Evolutionary conservation across 495 filamentous ascomycete genomes (phyloP).

Genomic region (Bacidia rubella): DNA sequence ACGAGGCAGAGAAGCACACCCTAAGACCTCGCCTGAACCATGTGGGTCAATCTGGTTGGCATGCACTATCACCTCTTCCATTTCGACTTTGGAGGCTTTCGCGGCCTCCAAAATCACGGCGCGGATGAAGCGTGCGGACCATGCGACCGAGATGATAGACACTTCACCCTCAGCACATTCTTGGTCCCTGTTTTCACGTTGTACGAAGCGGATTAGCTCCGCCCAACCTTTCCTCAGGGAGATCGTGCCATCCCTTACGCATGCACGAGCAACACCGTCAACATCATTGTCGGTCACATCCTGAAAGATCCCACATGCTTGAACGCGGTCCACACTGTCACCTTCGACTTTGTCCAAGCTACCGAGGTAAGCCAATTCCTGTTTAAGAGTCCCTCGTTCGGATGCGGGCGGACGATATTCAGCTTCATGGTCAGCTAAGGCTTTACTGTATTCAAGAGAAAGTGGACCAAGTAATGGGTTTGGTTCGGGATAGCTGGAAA

Average conservation of each 20-base stretch:
- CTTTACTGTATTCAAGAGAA: not conserved
- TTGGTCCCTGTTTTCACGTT: not conserved
- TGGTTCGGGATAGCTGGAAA: not conserved
- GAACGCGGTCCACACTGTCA: constrained; percentile 17
- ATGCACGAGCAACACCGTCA: not conserved
- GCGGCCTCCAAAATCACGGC: not conserved
- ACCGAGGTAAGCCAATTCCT: constrained; percentile 12
- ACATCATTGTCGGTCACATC: not conserved
- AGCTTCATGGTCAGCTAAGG: constrained; percentile 7
- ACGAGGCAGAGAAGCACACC: not conserved
- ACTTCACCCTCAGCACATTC: constrained; percentile 8
- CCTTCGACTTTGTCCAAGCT: constrained; percentile 12
- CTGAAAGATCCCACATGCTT: constrained; percentile 13
- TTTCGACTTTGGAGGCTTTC: not conserved
- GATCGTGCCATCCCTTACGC: constrained; percentile 1
- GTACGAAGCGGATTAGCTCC: not conserved
- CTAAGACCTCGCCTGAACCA: not conserved
- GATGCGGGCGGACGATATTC: not conserved
- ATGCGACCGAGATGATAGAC: constrained; percentile 17
- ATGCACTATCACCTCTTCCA: not conserved
- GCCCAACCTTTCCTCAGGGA: constrained; percentile 13
- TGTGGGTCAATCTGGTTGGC: constrained; percentile 1
- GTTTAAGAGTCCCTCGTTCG: constrained; percentile 10
- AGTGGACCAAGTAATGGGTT: not conserved
- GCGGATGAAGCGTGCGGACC: constrained; percentile 18